phyloP scores from a whole-genome alignment of 2,329 filamentous ascomycete genomes.

The Aspergillus brasiliensis region DNA sequence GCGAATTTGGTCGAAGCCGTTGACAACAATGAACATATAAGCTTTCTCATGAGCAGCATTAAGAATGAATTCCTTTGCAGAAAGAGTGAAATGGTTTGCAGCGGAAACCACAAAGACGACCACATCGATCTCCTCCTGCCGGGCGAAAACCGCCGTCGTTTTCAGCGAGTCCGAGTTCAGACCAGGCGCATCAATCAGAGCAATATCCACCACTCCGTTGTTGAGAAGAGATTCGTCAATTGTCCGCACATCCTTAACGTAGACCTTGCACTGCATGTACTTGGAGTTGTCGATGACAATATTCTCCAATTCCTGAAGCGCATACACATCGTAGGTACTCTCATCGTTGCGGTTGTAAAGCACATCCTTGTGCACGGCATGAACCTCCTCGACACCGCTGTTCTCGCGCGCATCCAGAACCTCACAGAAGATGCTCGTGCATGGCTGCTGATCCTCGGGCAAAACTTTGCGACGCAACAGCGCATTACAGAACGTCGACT shows the following conservation, averaged over 20 bases:
- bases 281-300: constrained; percentile 86
- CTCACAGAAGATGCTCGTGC: constrained; percentile 97
- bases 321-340: constrained; percentile 87
- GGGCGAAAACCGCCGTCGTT: constrained; percentile 93
- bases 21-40: constrained; percentile 98
- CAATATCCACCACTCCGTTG: constrained; percentile 97
- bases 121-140: constrained; percentile 98
- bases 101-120: constrained; percentile 98
- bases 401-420: constrained; percentile 93
- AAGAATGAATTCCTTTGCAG: constrained; percentile 96
- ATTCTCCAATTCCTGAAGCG: constrained; percentile 75
- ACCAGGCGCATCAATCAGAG: constrained; percentile 92
- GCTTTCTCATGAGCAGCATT: constrained; percentile 95
- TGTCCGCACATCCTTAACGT: constrained; percentile 83
- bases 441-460: constrained; percentile 96
- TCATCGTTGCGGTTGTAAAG: constrained; percentile 88
- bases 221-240: constrained; percentile 94
- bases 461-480: constrained; percentile 86
- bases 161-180: constrained; percentile 95
- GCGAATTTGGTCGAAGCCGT: constrained; percentile 90
- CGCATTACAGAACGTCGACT: constrained; percentile 99
- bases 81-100: constrained; percentile 95
- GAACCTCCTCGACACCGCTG: constrained; percentile 87
- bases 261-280: constrained; percentile 95
- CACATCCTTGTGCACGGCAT: constrained; percentile 82